Conservation (phyloP, 2,329 filamentous ascomycete genomes). For the Hypoxylon sp. region DNA sequence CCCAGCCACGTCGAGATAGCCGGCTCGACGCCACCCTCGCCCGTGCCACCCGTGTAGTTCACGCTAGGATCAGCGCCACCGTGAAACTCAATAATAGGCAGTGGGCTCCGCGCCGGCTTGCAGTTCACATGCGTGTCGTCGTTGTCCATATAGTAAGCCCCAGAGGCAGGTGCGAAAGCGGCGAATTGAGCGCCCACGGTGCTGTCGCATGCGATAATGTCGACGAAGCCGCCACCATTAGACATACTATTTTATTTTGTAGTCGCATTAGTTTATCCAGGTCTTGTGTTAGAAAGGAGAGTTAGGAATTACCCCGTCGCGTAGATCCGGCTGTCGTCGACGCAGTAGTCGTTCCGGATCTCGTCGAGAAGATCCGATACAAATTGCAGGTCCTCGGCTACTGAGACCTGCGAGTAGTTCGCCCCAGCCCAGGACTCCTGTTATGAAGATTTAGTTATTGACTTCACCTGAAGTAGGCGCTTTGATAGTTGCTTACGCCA, state of each 20-base stretch:
- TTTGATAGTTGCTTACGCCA: slow-evolving; percentile 45
- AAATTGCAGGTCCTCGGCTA: slow-evolving; percentile 62
- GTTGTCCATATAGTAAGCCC: slow-evolving; percentile 63
- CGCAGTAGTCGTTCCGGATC: slow-evolving; percentile 57
- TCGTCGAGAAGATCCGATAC: slow-evolving; percentile 61
- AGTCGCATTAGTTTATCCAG: not conserved
- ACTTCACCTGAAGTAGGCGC: not conserved
- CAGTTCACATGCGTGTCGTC: slow-evolving; percentile 55
- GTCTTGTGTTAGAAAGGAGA: not conserved
- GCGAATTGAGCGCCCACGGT: slow-evolving; percentile 60
- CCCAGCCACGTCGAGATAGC: slow-evolving; percentile 59
- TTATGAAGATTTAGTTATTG: slow-evolving; percentile 8
- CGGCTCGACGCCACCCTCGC: slow-evolving; percentile 60
- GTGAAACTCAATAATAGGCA: slow-evolving; percentile 63
- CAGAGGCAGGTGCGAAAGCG: slow-evolving; percentile 62
- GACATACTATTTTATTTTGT: slow-evolving; percentile 53
- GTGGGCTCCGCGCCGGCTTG: slow-evolving; percentile 55
- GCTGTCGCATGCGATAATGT: slow-evolving; percentile 61
- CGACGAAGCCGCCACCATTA: slow-evolving; percentile 65
- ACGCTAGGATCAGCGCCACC: slow-evolving; percentile 61
- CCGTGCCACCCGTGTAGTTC: slow-evolving; percentile 59
- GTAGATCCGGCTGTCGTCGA: slow-evolving; percentile 62
- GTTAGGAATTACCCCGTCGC: slow-evolving; percentile 56
- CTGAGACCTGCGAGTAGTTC: slow-evolving; percentile 60
- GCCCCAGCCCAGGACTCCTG: slow-evolving; percentile 63